Evolutionary conservation across 257 asterid species (phyloP).

Genomic region (Plectranthus barbatus): DNA sequence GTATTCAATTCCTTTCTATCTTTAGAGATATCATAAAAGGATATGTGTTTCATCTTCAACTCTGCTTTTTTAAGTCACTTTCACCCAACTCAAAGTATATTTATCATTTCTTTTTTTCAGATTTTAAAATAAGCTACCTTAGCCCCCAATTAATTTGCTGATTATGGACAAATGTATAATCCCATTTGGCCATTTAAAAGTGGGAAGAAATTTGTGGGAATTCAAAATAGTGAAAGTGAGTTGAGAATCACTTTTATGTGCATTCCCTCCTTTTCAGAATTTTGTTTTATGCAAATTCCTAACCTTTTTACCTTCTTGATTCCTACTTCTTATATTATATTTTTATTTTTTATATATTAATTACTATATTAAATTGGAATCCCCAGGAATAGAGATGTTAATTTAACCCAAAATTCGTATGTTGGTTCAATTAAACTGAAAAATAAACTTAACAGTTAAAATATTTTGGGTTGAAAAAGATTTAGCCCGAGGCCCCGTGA

Average conservation of each 20-base stretch:
- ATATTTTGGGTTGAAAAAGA: too few relatives aligned
- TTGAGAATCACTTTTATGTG: constrained; percentile 18
- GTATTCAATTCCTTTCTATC: not conserved
- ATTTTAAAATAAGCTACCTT: not conserved
- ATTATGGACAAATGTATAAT: not conserved
- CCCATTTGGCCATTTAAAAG: constrained; percentile 4
- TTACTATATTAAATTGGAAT: too few relatives aligned
- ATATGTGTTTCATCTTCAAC: not conserved
- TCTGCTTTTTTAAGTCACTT: constrained; percentile 17
- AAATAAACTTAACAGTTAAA: too few relatives aligned
- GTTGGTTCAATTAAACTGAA: too few relatives aligned
- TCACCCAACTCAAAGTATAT: constrained; percentile 21
- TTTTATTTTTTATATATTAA: too few relatives aligned
- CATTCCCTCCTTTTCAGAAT: not conserved
- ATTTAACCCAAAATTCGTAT: too few relatives aligned
- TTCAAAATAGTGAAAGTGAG: constrained; percentile 1
- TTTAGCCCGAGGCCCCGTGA: too few relatives aligned
- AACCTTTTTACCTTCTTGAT: constrained; percentile 9
- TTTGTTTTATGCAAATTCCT: constrained; percentile 17
- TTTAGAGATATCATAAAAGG: not conserved
- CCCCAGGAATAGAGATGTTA: too few relatives aligned
- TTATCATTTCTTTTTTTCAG: not conserved
- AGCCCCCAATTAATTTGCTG: not conserved
- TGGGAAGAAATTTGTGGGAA: not conserved
- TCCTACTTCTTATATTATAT: constrained; percentile 10